These are phyloP conservation scores for Oryza australiensis DNA, from an alignment of 176 grass and related monocot genomes.

Conservation along the genomic window DNA sequence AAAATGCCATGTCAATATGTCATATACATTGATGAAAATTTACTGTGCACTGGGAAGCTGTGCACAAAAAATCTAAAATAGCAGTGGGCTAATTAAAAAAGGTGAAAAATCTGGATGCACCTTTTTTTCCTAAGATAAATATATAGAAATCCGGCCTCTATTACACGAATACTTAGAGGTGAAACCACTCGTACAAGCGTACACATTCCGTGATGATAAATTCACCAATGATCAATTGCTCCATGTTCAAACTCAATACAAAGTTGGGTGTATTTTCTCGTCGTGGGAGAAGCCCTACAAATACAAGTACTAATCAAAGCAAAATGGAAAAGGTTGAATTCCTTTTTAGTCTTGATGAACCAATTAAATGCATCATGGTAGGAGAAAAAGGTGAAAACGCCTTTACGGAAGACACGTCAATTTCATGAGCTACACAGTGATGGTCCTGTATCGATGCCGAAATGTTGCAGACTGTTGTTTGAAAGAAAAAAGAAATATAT, in stretches of 20 bases:
- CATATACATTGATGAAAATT: not conserved
- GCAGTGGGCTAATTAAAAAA: not conserved
- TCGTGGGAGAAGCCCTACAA: not conserved
- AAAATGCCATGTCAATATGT: too few relatives aligned
- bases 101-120: not conserved
- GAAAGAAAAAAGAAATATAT: too few relatives aligned
- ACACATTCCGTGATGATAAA: not conserved
- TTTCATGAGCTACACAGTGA: not conserved
- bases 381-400: not conserved
- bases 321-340: not conserved
- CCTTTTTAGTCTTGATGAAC: not conserved
- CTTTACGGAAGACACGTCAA: not conserved
- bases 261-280: too few relatives aligned
- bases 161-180: too few relatives aligned
- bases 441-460: not conserved
- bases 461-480: not conserved
- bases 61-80: not conserved
- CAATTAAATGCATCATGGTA: not conserved
- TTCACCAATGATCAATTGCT: not conserved
- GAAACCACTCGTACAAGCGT: not conserved
- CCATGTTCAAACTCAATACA: not conserved
- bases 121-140: too few relatives aligned
- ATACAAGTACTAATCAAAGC: not conserved
- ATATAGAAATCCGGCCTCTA: too few relatives aligned
- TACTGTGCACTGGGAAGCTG: not conserved